phyloP scores from a whole-genome alignment of 139 green algal genomes.

The Marvania coccoides region DNA sequence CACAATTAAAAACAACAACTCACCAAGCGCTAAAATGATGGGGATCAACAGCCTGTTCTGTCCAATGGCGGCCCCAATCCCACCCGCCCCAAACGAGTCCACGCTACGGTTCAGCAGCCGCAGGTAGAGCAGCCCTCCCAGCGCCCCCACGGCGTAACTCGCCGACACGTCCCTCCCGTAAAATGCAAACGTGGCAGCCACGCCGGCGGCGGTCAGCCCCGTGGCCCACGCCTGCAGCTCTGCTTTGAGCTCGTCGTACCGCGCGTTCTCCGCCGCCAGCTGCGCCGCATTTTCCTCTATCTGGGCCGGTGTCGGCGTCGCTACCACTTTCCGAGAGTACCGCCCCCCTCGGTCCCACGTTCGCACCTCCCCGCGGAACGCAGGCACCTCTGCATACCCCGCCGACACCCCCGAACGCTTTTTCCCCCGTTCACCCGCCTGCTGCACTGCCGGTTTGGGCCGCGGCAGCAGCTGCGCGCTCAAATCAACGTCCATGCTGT shows the following conservation, averaged over 20 bases:
- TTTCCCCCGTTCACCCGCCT: neutral
- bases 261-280: constrained; percentile 15
- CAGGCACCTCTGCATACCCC: constrained; percentile 8
- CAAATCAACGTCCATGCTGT: constrained; percentile 64
- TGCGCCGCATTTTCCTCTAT: constrained; percentile 20
- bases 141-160: constrained; percentile 72
- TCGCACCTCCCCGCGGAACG: constrained; percentile 21
- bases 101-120: constrained; percentile 69
- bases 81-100: constrained; percentile 51
- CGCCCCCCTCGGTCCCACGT: constrained; percentile 29
- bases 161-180: constrained; percentile 60
- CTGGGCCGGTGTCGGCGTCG: constrained; percentile 9
- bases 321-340: constrained; percentile 24
- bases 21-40: constrained; percentile 70
- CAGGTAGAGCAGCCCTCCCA: constrained; percentile 77
- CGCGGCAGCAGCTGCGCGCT: constrained; percentile 31
- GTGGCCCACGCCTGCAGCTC: constrained; percentile 59
- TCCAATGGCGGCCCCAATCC: constrained; percentile 28
- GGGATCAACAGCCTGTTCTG: constrained; percentile 83
- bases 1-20: too few species aligned
- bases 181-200: constrained; percentile 34
- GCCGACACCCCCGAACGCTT: too few species aligned
- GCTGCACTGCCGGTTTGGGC: neutral
- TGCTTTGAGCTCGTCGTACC: constrained; percentile 60
- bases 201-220: constrained; percentile 26